Base-by-base conservation (phyloP, 1,284 basidiomycete genomes). In the Kalmanozyma brasiliensis region DNA sequence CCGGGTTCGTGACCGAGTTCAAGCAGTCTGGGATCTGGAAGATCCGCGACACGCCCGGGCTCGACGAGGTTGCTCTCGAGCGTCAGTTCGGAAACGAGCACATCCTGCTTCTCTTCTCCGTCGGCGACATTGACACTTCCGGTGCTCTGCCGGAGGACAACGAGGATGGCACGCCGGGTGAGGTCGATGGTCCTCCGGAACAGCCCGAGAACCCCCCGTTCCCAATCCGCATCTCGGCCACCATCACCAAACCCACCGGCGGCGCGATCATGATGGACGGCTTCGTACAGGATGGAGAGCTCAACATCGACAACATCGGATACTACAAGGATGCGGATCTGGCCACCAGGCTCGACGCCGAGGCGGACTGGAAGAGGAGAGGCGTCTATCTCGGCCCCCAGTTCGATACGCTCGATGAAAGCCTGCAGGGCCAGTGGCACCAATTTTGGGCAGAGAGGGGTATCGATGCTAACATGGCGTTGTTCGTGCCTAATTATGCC, bases 311-410 rank as follows among this genome's bases (percentile, higher is more conserved):
- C 83, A 95, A 94, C 83, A 88, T 95, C 63, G 88, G 92, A 4
- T 95, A 86, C 85, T 96, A 95, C 84, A 84, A 85, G 17, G 90
- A 93, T 72, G 84, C 85, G 29, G 86, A 88, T 77, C 77, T 92
- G 32, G 94, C 90, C 14, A 90, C 88, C 10, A 89, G 90, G 30
- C 84, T 93, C 69, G 92, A 89, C 19, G 89, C 92, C 8, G 93
- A 97, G 69, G 91, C 91, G 13, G 94, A 97, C 84, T 97, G 92
- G 92, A 90, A 90, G 80, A 88, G 94, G 49, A 88, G 94, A 38
- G 92, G 91, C 9, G 84, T 91, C 73, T 98, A 96, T 86, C 89
- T 96, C 81, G 94, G 94, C 3, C 94, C 94, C 52, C 88, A 89
- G 84, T 98, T 97, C 79, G 92, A 95, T 63, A 92, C 93, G 49